Evolutionary conservation across 129 eudicot species (phyloP).

Genomic region (Lactuca saligna): DNA sequence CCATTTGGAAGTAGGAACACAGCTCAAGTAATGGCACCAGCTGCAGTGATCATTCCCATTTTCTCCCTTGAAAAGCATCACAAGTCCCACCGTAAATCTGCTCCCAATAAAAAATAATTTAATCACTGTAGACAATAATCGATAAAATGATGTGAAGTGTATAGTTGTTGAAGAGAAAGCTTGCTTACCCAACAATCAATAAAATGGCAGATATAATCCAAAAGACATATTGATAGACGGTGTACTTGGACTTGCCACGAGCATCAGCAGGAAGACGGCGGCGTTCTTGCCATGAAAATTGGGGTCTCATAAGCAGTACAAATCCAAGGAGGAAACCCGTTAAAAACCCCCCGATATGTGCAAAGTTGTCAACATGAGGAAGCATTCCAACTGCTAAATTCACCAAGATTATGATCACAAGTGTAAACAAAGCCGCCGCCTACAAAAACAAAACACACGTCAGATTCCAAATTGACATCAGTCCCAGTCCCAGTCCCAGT

Average conservation of each 20-base stretch:
- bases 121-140: background rate
- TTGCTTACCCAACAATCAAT: slow-evolving; percentile 70
- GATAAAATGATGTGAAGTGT: background rate
- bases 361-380: slow-evolving; percentile 91
- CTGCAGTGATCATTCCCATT: slow-evolving; percentile 74
- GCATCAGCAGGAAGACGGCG: slow-evolving; percentile 43
- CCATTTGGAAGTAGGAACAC: slow-evolving; percentile 89
- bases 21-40: slow-evolving; percentile 89
- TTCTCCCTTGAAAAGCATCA: slow-evolving; percentile 79
- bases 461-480: background rate
- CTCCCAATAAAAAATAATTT: background rate
- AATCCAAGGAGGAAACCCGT: slow-evolving; percentile 85
- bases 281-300: slow-evolving; percentile 72
- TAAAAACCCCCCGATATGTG: slow-evolving; percentile 83
- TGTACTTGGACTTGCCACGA: slow-evolving; percentile 60
- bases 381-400: slow-evolving; percentile 89
- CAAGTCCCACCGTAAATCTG: slow-evolving; percentile 68
- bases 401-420: slow-evolving; percentile 59
- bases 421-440: slow-evolving; percentile 84
- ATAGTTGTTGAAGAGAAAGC: background rate
- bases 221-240: slow-evolving; percentile 51
- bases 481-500: background rate
- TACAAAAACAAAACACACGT: slow-evolving; percentile 9
- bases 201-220: slow-evolving; percentile 50
- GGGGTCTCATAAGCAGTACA: slow-evolving; percentile 67